phyloP scores from a whole-genome alignment of 1,284 basidiomycete species.

The Sporisorium reilianum region DNA sequence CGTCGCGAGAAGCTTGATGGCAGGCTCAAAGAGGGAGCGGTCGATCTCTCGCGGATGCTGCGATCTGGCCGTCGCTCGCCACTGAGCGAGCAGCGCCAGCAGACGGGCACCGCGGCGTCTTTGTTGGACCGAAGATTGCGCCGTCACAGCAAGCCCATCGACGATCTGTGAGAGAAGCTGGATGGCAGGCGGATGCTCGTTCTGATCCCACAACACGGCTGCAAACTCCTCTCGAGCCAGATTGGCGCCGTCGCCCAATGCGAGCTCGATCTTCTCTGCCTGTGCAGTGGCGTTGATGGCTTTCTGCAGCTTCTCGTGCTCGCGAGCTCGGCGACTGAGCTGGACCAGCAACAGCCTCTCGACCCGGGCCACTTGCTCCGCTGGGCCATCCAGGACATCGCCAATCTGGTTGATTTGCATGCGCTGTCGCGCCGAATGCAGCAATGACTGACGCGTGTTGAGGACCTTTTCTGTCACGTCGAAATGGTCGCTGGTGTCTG shows the following conservation, averaged over 20 bases:
- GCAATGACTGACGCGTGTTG: constrained; percentile 84
- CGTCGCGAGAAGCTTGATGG: constrained; percentile 70
- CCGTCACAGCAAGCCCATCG: constrained; percentile 15
- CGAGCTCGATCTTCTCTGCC: constrained; percentile 76
- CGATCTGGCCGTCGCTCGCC: constrained; percentile 87
- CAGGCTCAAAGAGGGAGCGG: constrained; percentile 78
- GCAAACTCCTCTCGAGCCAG: constrained; percentile 85
- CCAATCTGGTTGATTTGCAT: constrained; percentile 81
- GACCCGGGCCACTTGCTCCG: constrained; percentile 74
- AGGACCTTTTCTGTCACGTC: constrained; percentile 80
- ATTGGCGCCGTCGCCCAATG: constrained; percentile 27
- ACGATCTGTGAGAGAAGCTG: constrained; percentile 75
- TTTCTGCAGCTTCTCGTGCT: constrained; percentile 79
- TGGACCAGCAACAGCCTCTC: constrained; percentile 80
- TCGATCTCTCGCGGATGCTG: constrained; percentile 84
- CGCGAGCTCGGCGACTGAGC: constrained; percentile 81
- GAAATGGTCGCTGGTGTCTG: constrained; percentile 71
- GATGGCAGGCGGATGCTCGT: constrained; percentile 85
- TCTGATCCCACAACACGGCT: constrained; percentile 87
- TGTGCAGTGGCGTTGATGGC: constrained; percentile 86
- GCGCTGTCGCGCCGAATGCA: constrained; percentile 77
- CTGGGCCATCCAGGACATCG: constrained; percentile 75
- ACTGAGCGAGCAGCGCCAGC: constrained; percentile 75
- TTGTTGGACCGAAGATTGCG: constrained; percentile 14
- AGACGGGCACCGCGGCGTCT: constrained; percentile 64